These are phyloP conservation scores for Acer negundo DNA, from an alignment of 345 rosid species.

Conservation along the genomic window DNA sequence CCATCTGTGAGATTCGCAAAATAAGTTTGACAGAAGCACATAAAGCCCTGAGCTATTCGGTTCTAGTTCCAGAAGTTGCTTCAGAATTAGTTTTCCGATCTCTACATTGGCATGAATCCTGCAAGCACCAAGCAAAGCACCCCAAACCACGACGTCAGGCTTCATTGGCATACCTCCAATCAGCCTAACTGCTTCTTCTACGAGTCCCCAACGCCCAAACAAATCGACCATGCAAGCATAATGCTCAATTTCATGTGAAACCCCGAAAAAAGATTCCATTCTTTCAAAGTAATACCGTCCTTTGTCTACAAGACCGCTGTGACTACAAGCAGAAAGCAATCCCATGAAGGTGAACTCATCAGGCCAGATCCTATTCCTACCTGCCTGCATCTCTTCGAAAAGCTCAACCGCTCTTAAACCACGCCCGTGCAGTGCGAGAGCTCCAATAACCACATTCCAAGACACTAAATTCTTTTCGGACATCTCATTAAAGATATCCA, in stretches of 20 bases:
- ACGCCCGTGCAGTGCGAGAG: slow-evolving; percentile 37
- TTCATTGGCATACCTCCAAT: slow-evolving; percentile 35
- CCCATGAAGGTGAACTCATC: slow-evolving; percentile 40
- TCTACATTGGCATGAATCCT: slow-evolving; percentile 24
- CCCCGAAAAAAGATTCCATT: slow-evolving; percentile 24
- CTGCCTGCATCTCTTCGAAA: slow-evolving; percentile 31
- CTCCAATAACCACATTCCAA: slow-evolving; percentile 38
- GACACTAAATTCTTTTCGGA: slow-evolving; percentile 30
- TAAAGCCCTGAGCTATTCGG: slow-evolving; percentile 36
- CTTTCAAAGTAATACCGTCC: slow-evolving; percentile 30
- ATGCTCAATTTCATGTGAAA: slow-evolving; percentile 37
- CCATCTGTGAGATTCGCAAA: slow-evolving; percentile 32
- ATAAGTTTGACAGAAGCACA: slow-evolving; percentile 39
- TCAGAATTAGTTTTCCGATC: slow-evolving; percentile 23
- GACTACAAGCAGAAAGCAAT: slow-evolving; percentile 47
- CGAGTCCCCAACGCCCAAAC: slow-evolving; percentile 38
- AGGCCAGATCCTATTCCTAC: slow-evolving; percentile 26
- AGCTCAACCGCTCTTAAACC: slow-evolving; percentile 31
- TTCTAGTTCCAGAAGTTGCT: slow-evolving; percentile 29
- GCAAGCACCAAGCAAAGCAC: slow-evolving; percentile 39
- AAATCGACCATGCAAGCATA: slow-evolving; percentile 43
- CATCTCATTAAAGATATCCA: slow-evolving; percentile 34
- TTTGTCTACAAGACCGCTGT: slow-evolving; percentile 35
- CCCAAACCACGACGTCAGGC: slow-evolving; percentile 41
- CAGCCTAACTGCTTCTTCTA: slow-evolving; percentile 33